Evolutionary conservation across 2,329 filamentous ascomycete species (phyloP).

Genomic region (Cercospora citrullina): DNA sequence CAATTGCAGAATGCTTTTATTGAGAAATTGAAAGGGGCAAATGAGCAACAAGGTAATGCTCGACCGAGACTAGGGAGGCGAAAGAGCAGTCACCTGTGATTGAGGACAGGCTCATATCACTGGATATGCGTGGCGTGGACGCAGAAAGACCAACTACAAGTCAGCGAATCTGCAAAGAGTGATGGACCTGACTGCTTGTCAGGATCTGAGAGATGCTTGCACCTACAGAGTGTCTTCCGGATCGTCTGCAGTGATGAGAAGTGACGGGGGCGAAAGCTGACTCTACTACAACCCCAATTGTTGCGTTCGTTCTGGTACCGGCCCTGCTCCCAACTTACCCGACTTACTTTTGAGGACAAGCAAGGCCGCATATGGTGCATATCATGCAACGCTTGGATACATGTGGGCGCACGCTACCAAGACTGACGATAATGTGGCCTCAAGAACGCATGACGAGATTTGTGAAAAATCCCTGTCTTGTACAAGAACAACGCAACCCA

Average conservation of each 20-base stretch:
- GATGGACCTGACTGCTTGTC: neutral
- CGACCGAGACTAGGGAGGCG: conserved; percentile 29
- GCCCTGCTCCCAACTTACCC: neutral
- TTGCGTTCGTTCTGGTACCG: neutral
- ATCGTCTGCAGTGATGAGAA: neutral
- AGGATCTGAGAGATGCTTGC: neutral
- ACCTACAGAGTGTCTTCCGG: neutral
- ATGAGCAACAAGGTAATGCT: conserved; percentile 15
- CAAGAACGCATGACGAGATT: neutral
- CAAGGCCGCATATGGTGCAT: neutral
- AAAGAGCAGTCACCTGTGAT: conserved; percentile 20
- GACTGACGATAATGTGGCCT: neutral
- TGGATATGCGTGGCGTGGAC: neutral
- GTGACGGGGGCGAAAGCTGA: neutral
- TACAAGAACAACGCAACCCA: neutral
- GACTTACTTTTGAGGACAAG: neutral
- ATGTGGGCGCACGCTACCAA: neutral
- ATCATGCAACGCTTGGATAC: neutral
- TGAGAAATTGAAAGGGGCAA: conserved; percentile 32
- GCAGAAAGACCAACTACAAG: neutral
- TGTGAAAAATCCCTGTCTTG: neutral
- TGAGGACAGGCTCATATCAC: neutral
- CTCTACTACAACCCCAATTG: neutral
- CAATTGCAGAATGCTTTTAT: conserved; percentile 36
- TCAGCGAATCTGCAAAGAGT: neutral